These are phyloP conservation scores for Globisporangium parvum DNA, from an alignment of 352 stramenopile species.

Conservation along the genomic window DNA sequence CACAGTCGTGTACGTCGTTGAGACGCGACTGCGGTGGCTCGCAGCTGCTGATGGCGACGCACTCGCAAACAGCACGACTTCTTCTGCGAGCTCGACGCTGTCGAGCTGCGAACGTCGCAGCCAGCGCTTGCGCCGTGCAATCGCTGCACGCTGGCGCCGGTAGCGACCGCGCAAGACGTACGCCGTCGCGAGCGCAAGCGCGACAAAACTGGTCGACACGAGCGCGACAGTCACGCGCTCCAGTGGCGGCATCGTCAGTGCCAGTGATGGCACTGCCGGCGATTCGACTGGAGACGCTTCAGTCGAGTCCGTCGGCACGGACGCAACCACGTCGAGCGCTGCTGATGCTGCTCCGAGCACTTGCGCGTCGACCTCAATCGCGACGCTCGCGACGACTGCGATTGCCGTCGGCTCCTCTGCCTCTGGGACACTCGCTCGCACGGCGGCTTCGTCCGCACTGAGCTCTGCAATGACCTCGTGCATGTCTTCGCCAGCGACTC, in stretches of 20 bases:
- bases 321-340: not conserved
- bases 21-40: constrained; percentile 12
- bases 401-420: not conserved
- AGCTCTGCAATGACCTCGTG: constrained; percentile 2
- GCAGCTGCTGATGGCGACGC: not conserved
- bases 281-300: not conserved
- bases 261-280: not conserved
- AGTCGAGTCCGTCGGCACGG: too few species aligned
- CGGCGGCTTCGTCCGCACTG: not conserved
- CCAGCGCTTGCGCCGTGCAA: constrained; percentile 25
- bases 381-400: too few species aligned
- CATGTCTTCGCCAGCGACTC: constrained; percentile 3
- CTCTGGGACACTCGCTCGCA: not conserved
- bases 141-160: constrained; percentile 6
- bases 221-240: constrained; percentile 5
- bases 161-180: constrained; percentile 26
- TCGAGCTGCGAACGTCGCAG: constrained; percentile 12
- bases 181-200: constrained; percentile 16
- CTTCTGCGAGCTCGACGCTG: constrained; percentile 28
- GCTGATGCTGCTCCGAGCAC: not conserved
- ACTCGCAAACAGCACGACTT: constrained; percentile 33
- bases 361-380: not conserved
- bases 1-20: not conserved
- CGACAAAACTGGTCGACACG: constrained; percentile 3
- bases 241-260: constrained; percentile 1